Percentiles rank a stretch among this genome's conserved stretches.
These are phyloP conservation scores for Barnettozyma vustinii DNA, from an alignment of 805 yeast genomes.

Conservation along the genomic window DNA sequence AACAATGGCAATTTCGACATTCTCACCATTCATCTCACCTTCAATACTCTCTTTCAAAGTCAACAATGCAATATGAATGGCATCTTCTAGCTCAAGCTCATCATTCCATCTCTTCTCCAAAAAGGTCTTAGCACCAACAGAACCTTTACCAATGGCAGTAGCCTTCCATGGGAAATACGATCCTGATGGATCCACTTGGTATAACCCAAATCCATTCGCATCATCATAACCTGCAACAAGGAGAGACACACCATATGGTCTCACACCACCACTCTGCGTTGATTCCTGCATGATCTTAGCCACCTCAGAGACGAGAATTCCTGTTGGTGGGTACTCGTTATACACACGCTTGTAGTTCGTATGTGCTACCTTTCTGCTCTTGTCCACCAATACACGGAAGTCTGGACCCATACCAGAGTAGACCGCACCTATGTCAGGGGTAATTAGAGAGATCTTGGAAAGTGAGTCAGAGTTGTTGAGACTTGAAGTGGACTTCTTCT, in stretches of 20 bases:
- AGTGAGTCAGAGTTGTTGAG: conserved; percentile 70
- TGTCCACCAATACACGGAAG: conserved; percentile 88
- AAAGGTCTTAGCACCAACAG: conserved; percentile 94
- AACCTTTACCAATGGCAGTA: conserved; percentile 96
- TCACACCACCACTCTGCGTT: conserved; percentile 97
- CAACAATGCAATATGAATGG: conserved; percentile 90
- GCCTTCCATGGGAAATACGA: conserved; percentile 99
- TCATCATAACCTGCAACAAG: conserved; percentile 93
- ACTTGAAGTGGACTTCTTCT: conserved; percentile 79
- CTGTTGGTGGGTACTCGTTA: conserved; percentile 96
- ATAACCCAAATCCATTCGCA: conserved; percentile 65
- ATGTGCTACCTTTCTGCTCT: conserved; percentile 90
- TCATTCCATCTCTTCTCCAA: conserved; percentile 98
- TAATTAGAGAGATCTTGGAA: conserved; percentile 72
- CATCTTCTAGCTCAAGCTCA: conserved; percentile 95
- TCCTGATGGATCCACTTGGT: conserved; percentile 98
- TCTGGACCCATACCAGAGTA: conserved; percentile 99
- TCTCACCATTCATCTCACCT: conserved; percentile 96
- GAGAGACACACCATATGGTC: conserved; percentile 97
- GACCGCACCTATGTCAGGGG: conserved; percentile 95
- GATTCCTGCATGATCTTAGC: conserved; percentile 98
- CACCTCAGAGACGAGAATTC: conserved; percentile 86
- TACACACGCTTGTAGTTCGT: conserved; percentile 88
- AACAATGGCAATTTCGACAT: conserved; percentile 85
- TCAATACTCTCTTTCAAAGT: conserved; percentile 95